Evolutionary conservation across 2,329 filamentous ascomycete genomes (phyloP).

Genomic region (Xylaria sp.): DNA sequence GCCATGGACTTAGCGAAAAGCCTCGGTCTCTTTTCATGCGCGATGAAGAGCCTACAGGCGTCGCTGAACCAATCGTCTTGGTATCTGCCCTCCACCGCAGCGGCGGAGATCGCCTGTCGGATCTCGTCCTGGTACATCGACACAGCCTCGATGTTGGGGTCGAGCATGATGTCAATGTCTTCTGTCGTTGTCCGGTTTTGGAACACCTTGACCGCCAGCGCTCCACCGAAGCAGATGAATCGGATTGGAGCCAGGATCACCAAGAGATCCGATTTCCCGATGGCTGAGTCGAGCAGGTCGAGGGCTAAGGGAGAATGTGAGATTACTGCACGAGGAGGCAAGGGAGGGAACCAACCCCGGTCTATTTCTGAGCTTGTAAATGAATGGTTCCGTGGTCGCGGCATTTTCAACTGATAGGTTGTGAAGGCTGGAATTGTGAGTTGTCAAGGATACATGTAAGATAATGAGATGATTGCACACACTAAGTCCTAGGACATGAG

Average conservation of each 20-base stretch:
- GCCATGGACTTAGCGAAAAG: not conserved
- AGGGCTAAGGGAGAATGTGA: not conserved
- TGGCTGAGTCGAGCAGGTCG: not conserved
- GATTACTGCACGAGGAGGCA: not conserved
- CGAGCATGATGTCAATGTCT: not conserved
- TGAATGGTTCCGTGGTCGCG: not conserved
- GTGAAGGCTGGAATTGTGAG: not conserved
- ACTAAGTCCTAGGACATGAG: not conserved
- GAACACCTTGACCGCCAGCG: not conserved
- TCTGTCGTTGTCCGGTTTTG: not conserved
- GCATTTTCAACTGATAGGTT: not conserved
- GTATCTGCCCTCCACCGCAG: not conserved
- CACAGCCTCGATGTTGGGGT: not conserved
- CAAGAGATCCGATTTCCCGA: not conserved
- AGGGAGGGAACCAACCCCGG: not conserved
- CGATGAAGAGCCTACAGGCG: slow-evolving; percentile 7
- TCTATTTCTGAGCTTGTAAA: not conserved
- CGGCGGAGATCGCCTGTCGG: not conserved
- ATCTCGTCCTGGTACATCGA: not conserved
- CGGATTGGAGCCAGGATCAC: not conserved
- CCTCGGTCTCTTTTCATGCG: not conserved
- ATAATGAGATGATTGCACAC: not conserved
- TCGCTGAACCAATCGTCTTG: not conserved
- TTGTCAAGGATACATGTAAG: not conserved
- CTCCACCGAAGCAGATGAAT: not conserved